Evolutionary conservation across 2,329 filamentous ascomycete species (phyloP).

Genomic region (Trichoderma sp.): DNA sequence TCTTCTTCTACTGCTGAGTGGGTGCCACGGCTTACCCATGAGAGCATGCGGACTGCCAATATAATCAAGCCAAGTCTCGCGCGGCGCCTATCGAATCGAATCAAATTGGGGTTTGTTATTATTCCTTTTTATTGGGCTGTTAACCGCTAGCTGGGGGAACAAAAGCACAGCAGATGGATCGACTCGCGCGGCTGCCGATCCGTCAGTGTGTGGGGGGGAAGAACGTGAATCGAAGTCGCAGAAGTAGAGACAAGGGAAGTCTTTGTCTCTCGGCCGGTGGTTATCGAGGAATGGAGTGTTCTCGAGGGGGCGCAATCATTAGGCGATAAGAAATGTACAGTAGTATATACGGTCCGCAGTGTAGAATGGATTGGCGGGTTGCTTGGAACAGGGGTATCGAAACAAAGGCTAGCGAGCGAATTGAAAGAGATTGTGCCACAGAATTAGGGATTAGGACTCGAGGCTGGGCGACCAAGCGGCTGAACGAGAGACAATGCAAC

Average conservation of each 20-base stretch:
- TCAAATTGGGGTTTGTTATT: neutral
- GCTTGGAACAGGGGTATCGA: neutral
- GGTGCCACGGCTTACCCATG: slow-evolving; percentile 4
- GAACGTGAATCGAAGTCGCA: neutral
- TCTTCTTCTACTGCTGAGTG: too few relatives aligned
- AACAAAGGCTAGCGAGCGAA: slow-evolving; percentile 12
- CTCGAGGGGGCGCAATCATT: slow-evolving; percentile 6
- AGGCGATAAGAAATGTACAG: slow-evolving; percentile 6
- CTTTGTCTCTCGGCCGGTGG: neutral
- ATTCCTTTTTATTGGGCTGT: neutral
- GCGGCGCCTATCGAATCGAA: neutral
- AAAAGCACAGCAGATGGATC: neutral
- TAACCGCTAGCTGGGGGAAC: neutral
- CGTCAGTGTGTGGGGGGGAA: slow-evolving; percentile 3
- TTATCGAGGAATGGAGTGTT: slow-evolving; percentile 4
- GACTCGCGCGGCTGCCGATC: neutral
- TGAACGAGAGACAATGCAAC: slow-evolving; percentile 13
- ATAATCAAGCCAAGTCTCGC: neutral
- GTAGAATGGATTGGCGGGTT: neutral
- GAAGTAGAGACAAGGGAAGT: neutral
- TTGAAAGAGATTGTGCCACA: neutral
- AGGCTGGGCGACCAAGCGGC: neutral
- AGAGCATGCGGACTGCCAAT: neutral
- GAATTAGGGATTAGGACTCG: neutral
- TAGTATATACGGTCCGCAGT: too few relatives aligned